phyloP scores from a whole-genome alignment of 192 early-diverging fungal genomes.

The Dissophora globulifera region DNA sequence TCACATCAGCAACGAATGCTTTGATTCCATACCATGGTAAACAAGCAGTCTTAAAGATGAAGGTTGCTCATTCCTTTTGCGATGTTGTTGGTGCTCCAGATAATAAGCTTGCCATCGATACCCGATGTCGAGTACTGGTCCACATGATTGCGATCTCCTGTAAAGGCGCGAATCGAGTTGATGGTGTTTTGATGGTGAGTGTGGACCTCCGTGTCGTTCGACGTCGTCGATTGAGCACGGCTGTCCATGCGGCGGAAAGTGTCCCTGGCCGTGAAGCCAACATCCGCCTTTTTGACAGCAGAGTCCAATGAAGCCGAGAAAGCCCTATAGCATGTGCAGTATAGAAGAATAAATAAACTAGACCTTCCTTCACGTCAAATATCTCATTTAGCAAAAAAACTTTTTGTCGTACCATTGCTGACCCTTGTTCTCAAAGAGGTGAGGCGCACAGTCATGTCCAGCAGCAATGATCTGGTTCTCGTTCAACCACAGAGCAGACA shows the following conservation, averaged over 20 bases:
- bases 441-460: constrained; percentile 94
- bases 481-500: constrained; percentile 80
- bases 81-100: constrained; percentile 65
- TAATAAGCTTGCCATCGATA: constrained; percentile 85
- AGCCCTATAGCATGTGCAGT: constrained; percentile 39
- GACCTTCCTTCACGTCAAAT: too few relatives aligned
- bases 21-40: too few relatives aligned
- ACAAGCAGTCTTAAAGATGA: constrained; percentile 44
- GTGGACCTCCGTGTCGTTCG: constrained; percentile 75
- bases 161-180: constrained; percentile 69
- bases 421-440: constrained; percentile 73
- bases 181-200: constrained; percentile 98
- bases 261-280: constrained; percentile 76
- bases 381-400: not conserved
- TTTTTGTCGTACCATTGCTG: constrained; percentile 63
- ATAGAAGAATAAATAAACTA: not conserved
- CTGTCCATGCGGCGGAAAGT: constrained; percentile 95
- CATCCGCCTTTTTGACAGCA: constrained; percentile 74
- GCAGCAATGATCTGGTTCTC: constrained; percentile 84
- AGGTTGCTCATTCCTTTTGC: constrained; percentile 24
- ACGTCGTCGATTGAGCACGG: constrained; percentile 69
- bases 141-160: constrained; percentile 61
- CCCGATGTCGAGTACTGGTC: constrained; percentile 82
- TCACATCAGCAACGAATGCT: too few relatives aligned
- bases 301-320: constrained; percentile 80